Conservation (phyloP, 1,139 yeast genomes). For the Pichia sp. region DNA sequence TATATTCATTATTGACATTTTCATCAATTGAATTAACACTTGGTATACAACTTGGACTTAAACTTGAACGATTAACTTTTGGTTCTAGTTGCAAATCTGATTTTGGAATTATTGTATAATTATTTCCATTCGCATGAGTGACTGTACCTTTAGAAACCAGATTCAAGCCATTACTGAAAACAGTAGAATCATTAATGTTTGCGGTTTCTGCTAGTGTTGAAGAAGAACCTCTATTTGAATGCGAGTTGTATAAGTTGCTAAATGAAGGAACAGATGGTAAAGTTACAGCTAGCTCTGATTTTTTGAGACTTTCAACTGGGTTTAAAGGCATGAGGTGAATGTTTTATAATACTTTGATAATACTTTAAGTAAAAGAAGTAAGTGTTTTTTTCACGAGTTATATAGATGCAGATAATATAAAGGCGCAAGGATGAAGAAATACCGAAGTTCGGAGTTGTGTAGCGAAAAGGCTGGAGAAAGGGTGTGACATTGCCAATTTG, state of each 20-base stretch:
- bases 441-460: not conserved
- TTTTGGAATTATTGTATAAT: not conserved
- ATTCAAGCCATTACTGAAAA: slow-evolving; percentile 8
- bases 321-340: not conserved
- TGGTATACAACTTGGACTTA: no score
- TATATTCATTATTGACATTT: not conserved
- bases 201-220: not conserved
- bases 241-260: slow-evolving; percentile 10
- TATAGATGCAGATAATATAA: not conserved
- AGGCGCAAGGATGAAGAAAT: not conserved
- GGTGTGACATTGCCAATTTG: no score
- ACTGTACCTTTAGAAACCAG: slow-evolving; percentile 11
- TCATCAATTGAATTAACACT: no score
- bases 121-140: slow-evolving; percentile 2
- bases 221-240: slow-evolving; percentile 11
- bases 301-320: not conserved
- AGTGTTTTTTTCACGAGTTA: no score
- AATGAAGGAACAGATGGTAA: slow-evolving; percentile 5
- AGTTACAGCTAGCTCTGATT: not conserved
- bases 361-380: no score
- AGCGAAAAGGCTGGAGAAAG: no score
- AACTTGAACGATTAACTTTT: no score
- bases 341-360: no score
- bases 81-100: no score
- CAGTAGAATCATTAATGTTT: slow-evolving; percentile 2